A percentile compares a stretch with the other conserved stretches of the same genome.
These are phyloP conservation scores for Mycosphaerelloides madeirae DNA, from an alignment of 2,329 filamentous ascomycete species.

Conservation along the genomic window DNA sequence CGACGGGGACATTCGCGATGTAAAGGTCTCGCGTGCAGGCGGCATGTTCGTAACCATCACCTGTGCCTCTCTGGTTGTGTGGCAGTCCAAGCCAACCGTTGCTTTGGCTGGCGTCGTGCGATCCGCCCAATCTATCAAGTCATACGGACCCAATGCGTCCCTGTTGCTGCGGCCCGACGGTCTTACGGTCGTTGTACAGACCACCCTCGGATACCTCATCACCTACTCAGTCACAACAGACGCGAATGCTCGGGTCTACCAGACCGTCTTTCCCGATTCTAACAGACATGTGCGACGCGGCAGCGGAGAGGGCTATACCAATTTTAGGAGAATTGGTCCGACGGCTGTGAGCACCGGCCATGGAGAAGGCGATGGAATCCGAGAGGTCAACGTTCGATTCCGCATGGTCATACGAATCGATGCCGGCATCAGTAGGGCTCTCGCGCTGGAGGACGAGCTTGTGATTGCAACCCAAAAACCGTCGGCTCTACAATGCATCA, in stretches of 20 bases:
- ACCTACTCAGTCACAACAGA: conserved; percentile 91
- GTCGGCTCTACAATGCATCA: conserved; percentile 92
- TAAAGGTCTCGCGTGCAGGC: conserved; percentile 73
- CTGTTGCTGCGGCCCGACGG: conserved; percentile 86
- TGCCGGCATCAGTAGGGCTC: conserved; percentile 80
- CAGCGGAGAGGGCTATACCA: conserved; percentile 38
- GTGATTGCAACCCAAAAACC: conserved; percentile 88
- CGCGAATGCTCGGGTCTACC: conserved; percentile 75
- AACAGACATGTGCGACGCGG: conserved; percentile 46
- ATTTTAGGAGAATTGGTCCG: conserved; percentile 19
- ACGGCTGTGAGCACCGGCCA: conserved; percentile 51
- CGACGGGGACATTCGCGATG: conserved; percentile 56
- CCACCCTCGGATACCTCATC: conserved; percentile 78
- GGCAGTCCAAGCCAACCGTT: conserved; percentile 92
- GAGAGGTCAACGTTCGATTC: conserved; percentile 85
- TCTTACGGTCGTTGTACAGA: conserved; percentile 86
- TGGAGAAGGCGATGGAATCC: conserved; percentile 76
- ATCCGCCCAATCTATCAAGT: conserved; percentile 70
- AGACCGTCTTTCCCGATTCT: conserved; percentile 66
- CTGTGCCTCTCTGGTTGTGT: conserved; percentile 77
- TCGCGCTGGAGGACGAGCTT: conserved; percentile 88
- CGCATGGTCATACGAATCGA: conserved; percentile 98
- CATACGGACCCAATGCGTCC: conserved; percentile 80
- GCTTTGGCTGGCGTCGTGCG: conserved; percentile 80
- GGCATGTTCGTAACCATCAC: conserved; percentile 87